A percentile compares a stretch with the other conserved stretches of the same genome.
phyloP scores from a whole-genome alignment of 768 basidiomycete species.

The Boletales sp. region DNA sequence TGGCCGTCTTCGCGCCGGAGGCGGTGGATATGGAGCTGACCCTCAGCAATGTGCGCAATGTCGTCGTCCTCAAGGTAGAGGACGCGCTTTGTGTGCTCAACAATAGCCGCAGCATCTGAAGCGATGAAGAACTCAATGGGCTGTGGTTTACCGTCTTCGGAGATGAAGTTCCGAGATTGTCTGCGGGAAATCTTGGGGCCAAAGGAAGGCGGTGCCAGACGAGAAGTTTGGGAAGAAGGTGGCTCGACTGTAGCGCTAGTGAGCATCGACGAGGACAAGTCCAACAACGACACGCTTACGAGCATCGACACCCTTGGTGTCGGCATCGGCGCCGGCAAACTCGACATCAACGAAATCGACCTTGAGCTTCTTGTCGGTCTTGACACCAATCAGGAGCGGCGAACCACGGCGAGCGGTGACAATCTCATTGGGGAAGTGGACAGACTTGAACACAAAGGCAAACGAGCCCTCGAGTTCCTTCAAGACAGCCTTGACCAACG shows the following conservation, averaged over 20 bases:
- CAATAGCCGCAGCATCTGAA: constrained; percentile 92
- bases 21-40: constrained; percentile 98
- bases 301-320: constrained; percentile 39
- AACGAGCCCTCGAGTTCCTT: constrained; percentile 99
- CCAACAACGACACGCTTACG: constrained; percentile 31
- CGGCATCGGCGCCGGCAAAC: constrained; percentile 71
- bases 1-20: constrained; percentile 83
- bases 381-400: constrained; percentile 94
- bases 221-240: constrained; percentile 50
- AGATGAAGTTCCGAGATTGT: constrained; percentile 97
- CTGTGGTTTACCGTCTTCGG: constrained; percentile 96
- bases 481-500: constrained; percentile 90
- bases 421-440: constrained; percentile 92
- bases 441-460: constrained; percentile 98
- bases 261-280: not conserved
- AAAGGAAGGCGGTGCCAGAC: constrained; percentile 62
- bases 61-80: constrained; percentile 99
- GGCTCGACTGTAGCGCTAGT: constrained; percentile 34
- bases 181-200: constrained; percentile 82
- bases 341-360: constrained; percentile 99
- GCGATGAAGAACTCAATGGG: constrained; percentile 99
- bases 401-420: constrained; percentile 97
- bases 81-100: constrained; percentile 99
- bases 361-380: constrained; percentile 99
- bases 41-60: constrained; percentile 95